Evolutionary conservation across 1,284 basidiomycete genomes (phyloP).

Genomic region (Gastroboletus turbinatus): DNA sequence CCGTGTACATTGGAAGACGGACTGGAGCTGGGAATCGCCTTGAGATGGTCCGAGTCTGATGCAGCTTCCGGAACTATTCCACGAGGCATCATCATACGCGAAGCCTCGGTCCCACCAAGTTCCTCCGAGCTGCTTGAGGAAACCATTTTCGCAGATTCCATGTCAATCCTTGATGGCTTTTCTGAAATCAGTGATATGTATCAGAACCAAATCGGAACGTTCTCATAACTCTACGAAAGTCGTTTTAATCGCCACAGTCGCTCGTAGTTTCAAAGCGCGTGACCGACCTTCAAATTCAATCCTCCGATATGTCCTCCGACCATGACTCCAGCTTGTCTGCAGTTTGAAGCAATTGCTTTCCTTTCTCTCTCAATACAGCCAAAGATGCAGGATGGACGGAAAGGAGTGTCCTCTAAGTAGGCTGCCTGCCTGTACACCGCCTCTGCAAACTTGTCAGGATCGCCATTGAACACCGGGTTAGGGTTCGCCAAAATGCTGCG

Average conservation of each 20-base stretch:
- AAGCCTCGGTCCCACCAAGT: too few species aligned
- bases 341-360: slow-evolving; percentile 14
- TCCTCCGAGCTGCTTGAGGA: neutral
- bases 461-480: slow-evolving; percentile 9
- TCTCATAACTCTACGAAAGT: too few species aligned
- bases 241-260: neutral
- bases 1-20: neutral
- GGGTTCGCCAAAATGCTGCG: neutral
- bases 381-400: slow-evolving; percentile 24
- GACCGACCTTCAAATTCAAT: too few species aligned
- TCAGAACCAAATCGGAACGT: too few species aligned
- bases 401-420: slow-evolving; percentile 25
- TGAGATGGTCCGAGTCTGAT: neutral
- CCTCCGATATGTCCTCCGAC: slow-evolving; percentile 26
- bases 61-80: neutral
- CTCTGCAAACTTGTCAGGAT: slow-evolving; percentile 20
- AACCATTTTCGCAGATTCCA: too few species aligned
- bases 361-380: slow-evolving; percentile 9
- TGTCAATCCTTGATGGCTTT: slow-evolving; percentile 19
- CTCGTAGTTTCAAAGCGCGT: neutral
- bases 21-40: neutral
- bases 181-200: too few species aligned
- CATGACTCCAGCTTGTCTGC: slow-evolving; percentile 28
- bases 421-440: slow-evolving; percentile 12
- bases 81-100: neutral